Conservation (phyloP, 2,329 filamentous ascomycete genomes). For the Fusarium tricinctum region DNA sequence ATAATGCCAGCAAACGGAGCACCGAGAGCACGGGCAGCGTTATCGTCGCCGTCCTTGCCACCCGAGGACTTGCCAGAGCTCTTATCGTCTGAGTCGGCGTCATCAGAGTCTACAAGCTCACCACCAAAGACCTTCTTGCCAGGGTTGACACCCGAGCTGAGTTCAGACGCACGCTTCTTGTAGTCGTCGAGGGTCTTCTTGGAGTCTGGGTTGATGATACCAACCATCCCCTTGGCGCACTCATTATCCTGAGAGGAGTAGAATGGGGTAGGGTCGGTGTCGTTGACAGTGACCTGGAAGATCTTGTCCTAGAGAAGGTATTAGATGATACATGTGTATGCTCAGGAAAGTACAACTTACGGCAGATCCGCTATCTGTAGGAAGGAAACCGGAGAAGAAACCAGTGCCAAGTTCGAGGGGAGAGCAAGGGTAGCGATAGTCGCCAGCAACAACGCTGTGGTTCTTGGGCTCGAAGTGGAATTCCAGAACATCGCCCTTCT, state of each 20-base stretch:
- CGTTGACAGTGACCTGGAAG: conserved; percentile 54
- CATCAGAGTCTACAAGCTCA: conserved; percentile 46
- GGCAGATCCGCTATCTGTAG: conserved; percentile 48
- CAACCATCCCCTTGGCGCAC: conserved; percentile 57
- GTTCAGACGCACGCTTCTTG: conserved; percentile 48
- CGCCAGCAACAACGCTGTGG: conserved; percentile 57
- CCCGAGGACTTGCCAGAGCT: conserved; percentile 25
- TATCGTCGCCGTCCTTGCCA: conserved; percentile 30
- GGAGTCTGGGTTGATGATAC: conserved; percentile 54
- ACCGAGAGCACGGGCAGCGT: conserved; percentile 31
- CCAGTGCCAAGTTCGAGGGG: conserved; percentile 52
- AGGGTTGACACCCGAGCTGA: conserved; percentile 50
- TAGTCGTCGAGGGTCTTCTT: conserved; percentile 53
- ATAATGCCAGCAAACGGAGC: conserved; percentile 39
- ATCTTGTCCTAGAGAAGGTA: conserved; percentile 50
- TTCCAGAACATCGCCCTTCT: conserved; percentile 54
- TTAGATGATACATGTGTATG: conserved; percentile 12
- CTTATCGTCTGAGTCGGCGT: conserved; percentile 27
- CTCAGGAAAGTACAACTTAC: conserved; percentile 39
- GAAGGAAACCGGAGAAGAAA: conserved; percentile 57
- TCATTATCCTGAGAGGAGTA: conserved; percentile 58
- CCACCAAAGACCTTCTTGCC: conserved; percentile 49
- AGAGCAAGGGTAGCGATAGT: conserved; percentile 55
- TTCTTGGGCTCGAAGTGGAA: conserved; percentile 56
- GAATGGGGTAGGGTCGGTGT: conserved; percentile 54